A percentile compares a stretch with the other conserved stretches of the same genome.
Evolutionary conservation across 345 rosid genomes (phyloP).

Genomic region (Laguncularia racemosa): DNA sequence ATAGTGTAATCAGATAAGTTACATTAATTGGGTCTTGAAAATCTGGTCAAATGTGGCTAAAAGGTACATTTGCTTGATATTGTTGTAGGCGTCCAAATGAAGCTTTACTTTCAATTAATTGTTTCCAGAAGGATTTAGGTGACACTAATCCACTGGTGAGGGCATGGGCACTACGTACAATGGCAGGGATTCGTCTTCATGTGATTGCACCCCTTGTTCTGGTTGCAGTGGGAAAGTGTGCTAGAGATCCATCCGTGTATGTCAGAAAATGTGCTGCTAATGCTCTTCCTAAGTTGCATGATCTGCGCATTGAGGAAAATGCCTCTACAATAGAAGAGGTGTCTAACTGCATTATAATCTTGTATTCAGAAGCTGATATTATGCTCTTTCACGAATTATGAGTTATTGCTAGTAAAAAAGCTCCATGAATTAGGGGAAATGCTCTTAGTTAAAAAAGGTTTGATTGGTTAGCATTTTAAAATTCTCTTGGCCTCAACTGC

Average conservation of each 20-base stretch:
- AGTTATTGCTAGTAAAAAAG: background rate
- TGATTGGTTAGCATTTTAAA: no score
- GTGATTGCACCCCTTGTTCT: constrained; percentile 83
- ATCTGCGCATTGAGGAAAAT: constrained; percentile 74
- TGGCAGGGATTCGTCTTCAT: constrained; percentile 93
- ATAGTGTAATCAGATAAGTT: no score
- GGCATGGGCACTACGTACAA: constrained; percentile 96
- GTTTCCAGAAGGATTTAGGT: constrained; percentile 92
- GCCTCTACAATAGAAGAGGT: constrained; percentile 79
- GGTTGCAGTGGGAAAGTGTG: constrained; percentile 77
- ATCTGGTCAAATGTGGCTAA: background rate
- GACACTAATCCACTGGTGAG: constrained; percentile 92
- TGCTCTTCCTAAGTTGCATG: constrained; percentile 91
- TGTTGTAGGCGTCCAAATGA: constrained; percentile 85
- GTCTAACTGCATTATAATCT: constrained; percentile 5
- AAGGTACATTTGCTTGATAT: constrained; percentile 3
- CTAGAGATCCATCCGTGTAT: constrained; percentile 88
- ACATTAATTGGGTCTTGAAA: background rate
- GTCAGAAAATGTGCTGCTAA: constrained; percentile 93
- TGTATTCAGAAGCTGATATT: background rate
- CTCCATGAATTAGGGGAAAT: no score
- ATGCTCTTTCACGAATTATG: background rate
- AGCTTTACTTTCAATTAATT: constrained; percentile 89
- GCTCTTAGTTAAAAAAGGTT: no score
- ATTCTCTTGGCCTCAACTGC: no score